Base-by-base conservation (phyloP, 2,329 filamentous ascomycete genomes). In the Ceratocystis diversiconidia region DNA sequence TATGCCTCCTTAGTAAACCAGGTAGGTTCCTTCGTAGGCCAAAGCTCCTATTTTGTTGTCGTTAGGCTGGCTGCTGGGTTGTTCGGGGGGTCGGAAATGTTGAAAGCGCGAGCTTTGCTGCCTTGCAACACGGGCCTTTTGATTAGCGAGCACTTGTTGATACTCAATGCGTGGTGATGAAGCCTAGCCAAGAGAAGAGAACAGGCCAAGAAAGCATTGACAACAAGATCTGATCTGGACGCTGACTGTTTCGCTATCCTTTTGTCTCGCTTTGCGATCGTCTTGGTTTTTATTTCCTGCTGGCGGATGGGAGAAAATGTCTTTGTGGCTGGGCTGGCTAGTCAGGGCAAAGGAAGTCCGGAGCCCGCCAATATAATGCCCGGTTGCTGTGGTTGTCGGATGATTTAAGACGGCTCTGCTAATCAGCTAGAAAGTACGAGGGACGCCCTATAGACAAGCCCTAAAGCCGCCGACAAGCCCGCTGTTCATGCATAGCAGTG, bases 291-390 rank as follows among this genome's bases (percentile, higher is more conserved):
- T 22, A n/a, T 52, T 59, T 5, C 28, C 3, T 41, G 36, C 48
- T 52, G n/a, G 22, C 22, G n/a, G 48, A 25, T 25, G 48, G n/a
- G 48, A n/a, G 32, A 36, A 17, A 59, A 36, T 32, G 55, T 36
- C 30, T 59, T 59, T 30, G 55, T 59, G 28, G 55, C 55, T 59
- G 55, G 28, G 10, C 36, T 41, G 36, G 36, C 36, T 36, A 28
- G 5, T 22, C 46, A 48, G 22, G 48, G 1, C 48, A n/a, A 36
- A 59, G 25, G 55, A 30, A 59, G 55, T 59, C 55, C 55, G 55
- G 55, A 59, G 55, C 55, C 17, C 55, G 55, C 55, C 55, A 59
- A 59, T 28, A 32, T 36, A 59, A 59, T 59, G 55, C 55, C 55
- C 55, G 55, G 30, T 59, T 59, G 55, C 55, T 36, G 28, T 59